These are phyloP conservation scores for Wickerhamiella australiensis DNA, from an alignment of 805 yeast species.

Conservation along the genomic window DNA sequence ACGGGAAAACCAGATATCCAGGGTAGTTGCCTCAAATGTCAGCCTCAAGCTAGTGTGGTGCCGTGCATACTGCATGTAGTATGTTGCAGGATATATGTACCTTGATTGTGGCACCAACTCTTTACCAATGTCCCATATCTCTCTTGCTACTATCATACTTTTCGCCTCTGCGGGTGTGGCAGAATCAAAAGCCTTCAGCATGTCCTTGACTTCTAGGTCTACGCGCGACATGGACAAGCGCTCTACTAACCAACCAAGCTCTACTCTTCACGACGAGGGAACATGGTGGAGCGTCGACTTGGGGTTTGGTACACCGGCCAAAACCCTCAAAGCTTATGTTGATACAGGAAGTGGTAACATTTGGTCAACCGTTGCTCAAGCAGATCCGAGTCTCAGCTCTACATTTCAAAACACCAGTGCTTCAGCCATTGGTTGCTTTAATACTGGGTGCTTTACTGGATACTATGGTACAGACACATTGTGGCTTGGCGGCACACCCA, in stretches of 20 bases:
- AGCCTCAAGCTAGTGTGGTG: too few species aligned
- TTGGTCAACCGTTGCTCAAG: neutral
- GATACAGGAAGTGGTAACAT: neutral
- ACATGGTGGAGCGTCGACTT: neutral
- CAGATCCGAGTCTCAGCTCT: neutral
- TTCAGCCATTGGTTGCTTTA: neutral
- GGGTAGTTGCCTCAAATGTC: too few species aligned
- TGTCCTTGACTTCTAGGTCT: neutral
- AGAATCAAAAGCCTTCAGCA: neutral
- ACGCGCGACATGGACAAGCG: neutral
- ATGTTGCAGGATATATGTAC: too few species aligned
- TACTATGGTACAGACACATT: neutral
- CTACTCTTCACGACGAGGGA: neutral
- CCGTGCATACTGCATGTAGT: neutral
- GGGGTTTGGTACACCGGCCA: neutral
- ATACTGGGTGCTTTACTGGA: neutral
- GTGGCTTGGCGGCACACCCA: neutral
- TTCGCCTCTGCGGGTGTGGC: neutral
- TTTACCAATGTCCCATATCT: neutral
- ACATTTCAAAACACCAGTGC: neutral
- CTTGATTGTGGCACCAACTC: too few species aligned
- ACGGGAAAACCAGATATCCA: too few species aligned
- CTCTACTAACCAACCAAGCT: neutral
- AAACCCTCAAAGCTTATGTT: neutral
- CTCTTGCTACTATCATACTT: neutral